Evolutionary conservation across 306 rosid species (phyloP), one percentile per base, ranked within the genome.

Genomic region (Trifolium repens): DNA sequence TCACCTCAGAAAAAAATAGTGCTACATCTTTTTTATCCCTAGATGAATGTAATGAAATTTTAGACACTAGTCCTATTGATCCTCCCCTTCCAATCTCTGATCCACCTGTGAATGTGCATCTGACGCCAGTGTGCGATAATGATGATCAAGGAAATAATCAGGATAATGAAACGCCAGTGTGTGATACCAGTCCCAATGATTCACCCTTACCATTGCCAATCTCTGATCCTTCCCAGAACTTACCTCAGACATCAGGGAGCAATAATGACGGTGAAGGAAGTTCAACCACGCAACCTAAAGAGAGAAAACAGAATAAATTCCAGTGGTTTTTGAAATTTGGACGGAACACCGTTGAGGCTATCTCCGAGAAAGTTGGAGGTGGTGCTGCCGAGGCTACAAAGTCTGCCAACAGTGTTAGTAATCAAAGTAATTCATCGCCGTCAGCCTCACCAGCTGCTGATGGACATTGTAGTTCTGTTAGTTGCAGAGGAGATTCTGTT

Each of bases 251-350:
- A 24, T 78, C 91, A 40, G 92, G 84, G 49, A 72, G 78, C 75
- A 78, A 70, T 44, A 72, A 76, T 53, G 81, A 83, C 19, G 43
- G 71, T 5, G 40, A 74, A 3, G 85, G 66, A 73, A 87, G 73
- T 78, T 75, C 87, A 35, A 82, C 58, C n/a, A 24, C 68, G 1
- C 78, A 74, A 37, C 65, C 84, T 70, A 89, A 84, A 80, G 98
- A 92, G 73, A 75, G 83, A 68, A 96, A 85, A 74, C 85, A 30
- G 43, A 89, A 92, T 72, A 96, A 90, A 80, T 88, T 96, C 60
- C 91, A 80, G 81, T 92, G 94, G 92, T 46, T 90, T 64, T 96
- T 93, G 98, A 92, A 85, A 66, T 87, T 92, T 67, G 96, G 97
- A 47, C 73, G 90, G 74, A 84, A 86, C 79, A 71, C 76, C 17